These are phyloP conservation scores for Biancaea sappan DNA, from an alignment of 306 rosid genomes.

Conservation along the genomic window DNA sequence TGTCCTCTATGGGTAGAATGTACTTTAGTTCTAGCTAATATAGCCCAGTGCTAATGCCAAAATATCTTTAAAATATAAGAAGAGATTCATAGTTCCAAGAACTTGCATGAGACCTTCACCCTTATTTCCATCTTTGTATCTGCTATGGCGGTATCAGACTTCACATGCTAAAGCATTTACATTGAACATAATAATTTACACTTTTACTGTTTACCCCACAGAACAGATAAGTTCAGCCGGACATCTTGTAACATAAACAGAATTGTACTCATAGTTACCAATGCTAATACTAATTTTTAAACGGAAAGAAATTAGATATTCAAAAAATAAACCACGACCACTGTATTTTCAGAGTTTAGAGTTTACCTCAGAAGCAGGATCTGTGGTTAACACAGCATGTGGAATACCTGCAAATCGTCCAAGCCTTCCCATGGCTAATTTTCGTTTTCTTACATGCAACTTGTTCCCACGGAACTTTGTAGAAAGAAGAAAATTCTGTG, in stretches of 20 bases:
- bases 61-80: not conserved
- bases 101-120: not conserved
- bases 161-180: slow-evolving; percentile 5
- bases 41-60: not conserved
- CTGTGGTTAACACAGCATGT: slow-evolving; percentile 66
- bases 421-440: slow-evolving; percentile 53
- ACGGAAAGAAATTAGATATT: not conserved
- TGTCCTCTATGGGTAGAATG: not conserved
- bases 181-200: not conserved
- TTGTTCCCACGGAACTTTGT: slow-evolving; percentile 61
- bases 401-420: slow-evolving; percentile 37
- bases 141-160: not conserved
- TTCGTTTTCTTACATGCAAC: slow-evolving; percentile 53
- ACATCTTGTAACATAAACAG: slow-evolving; percentile 4
- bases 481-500: slow-evolving; percentile 47
- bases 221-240: not conserved
- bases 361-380: slow-evolving; percentile 62
- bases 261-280: not conserved
- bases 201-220: not conserved
- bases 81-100: not conserved
- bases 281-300: not conserved
- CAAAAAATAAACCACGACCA: not conserved
- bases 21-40: not conserved
- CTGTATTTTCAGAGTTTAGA: not conserved
- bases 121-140: not conserved